These are phyloP conservation scores for Erythrobasidium hasegawianum DNA, from an alignment of 1,284 basidiomycete genomes.

Conservation along the genomic window DNA sequence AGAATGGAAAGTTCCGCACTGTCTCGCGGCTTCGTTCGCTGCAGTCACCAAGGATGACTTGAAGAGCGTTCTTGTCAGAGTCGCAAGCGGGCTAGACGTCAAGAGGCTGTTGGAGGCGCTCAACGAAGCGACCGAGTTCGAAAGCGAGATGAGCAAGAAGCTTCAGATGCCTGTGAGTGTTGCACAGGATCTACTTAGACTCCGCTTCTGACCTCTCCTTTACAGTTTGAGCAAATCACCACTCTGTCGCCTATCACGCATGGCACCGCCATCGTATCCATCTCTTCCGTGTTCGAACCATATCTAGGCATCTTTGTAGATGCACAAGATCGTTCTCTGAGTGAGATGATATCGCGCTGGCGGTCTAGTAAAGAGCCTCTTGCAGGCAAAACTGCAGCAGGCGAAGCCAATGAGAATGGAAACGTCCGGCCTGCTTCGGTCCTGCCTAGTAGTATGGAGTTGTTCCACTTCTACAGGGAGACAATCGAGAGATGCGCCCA, in stretches of 20 bases:
- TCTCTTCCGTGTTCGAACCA: constrained; percentile 82
- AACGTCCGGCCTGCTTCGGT: constrained; percentile 58
- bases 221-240: constrained; percentile 51
- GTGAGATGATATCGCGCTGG: constrained; percentile 72
- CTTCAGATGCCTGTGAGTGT: constrained; percentile 48
- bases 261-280: constrained; percentile 55
- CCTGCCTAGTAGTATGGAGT: constrained; percentile 86
- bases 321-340: constrained; percentile 82
- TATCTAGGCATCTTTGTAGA: constrained; percentile 92
- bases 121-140: constrained; percentile 80
- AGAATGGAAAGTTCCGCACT: constrained; percentile 76
- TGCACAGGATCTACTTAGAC: no score
- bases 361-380: constrained; percentile 17
- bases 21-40: constrained; percentile 73
- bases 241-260: constrained; percentile 42
- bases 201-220: not conserved
- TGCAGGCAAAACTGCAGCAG: not conserved
- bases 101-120: constrained; percentile 75
- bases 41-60: constrained; percentile 71
- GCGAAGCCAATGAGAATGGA: constrained; percentile 34
- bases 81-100: constrained; percentile 57
- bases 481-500: constrained; percentile 90
- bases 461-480: constrained; percentile 96
- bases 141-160: constrained; percentile 59
- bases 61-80: constrained; percentile 50